phyloP scores from a whole-genome alignment of 192 early-diverging fungal species.

The Podila clonocystis region DNA sequence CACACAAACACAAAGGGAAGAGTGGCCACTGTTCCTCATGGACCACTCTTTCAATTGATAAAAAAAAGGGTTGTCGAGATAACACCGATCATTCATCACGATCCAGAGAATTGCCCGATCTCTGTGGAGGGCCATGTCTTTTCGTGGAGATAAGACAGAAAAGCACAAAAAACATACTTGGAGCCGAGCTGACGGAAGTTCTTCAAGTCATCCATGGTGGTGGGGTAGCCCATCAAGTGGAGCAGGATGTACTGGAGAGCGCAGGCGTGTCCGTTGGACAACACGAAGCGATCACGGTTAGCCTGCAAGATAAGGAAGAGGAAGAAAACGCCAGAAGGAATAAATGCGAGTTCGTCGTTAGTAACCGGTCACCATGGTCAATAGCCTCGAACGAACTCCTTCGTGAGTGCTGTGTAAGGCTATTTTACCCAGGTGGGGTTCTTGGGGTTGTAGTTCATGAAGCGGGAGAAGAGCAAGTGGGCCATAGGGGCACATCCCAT shows the following conservation, averaged over 20 bases:
- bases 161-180: constrained; percentile 65
- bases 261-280: constrained; percentile 98
- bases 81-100: no score
- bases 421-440: constrained; percentile 85
- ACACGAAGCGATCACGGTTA: constrained; percentile 97
- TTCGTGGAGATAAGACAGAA: background rate
- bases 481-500: constrained; percentile 99
- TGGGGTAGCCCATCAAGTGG: constrained; percentile 92
- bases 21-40: no score
- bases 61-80: no score
- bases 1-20: no score
- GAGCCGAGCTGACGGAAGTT: constrained; percentile 84
- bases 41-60: no score
- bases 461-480: constrained; percentile 85
- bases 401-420: background rate
- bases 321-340: background rate
- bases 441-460: constrained; percentile 86
- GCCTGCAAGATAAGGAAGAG: constrained; percentile 51
- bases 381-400: no score
- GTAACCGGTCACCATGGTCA: no score
- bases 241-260: constrained; percentile 91
- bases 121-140: no score
- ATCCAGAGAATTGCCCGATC: no score
- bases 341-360: background rate
- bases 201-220: constrained; percentile 93